Base-by-base conservation (phyloP, 306 rosid species). In the Medicago lupulina region DNA sequence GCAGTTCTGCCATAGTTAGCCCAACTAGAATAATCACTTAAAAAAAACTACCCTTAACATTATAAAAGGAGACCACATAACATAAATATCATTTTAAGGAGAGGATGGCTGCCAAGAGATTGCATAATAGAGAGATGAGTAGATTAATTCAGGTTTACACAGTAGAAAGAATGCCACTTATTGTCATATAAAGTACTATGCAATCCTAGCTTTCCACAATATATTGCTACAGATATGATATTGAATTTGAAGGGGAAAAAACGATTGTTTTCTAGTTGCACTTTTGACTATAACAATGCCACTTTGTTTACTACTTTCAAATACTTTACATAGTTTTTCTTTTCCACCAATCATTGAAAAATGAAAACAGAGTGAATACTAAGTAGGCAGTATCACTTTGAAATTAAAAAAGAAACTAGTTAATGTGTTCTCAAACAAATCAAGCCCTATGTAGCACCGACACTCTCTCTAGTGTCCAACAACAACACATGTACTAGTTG, bases 371-470 rank as follows among this genome's bases (percentile, higher is more conserved):
- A 23, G 21, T 46, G 39, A 67, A 66, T 36, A 67, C 39, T 41
- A 8, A 13, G 71, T 41, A 19, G 31, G 31, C 31, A 28, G 31
- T 28, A 3, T 17, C 53, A 41, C 19, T 15, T 19, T 66, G 36
- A 12, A 19, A 18, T 66, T 40, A 10, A 40, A 41, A 11, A 41
- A 3, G 21, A 41, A 67, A 67, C 7, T 16, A 13, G 17, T 2
- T 12, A 41, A 60, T 60, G 40, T 41, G 13, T 41, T 67, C 38
- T 41, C 54, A 41, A 67, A 43, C 71, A 10, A 67, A 66, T 5
- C 51, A 66, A 66, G 10, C n/a, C n/a, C n/a, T n/a, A n/a, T n/a
- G n/a, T n/a, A 17, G 60, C 60, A 53, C 25, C 23, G 1, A 53
- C 59, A 53, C 10, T 53, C 8, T 51, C 19, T 18, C 23, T 11